Percentiles rank a stretch among this genome's conserved stretches.
phyloP scores from a whole-genome alignment of 257 asterid species.

The Solanum chmielewskii region DNA sequence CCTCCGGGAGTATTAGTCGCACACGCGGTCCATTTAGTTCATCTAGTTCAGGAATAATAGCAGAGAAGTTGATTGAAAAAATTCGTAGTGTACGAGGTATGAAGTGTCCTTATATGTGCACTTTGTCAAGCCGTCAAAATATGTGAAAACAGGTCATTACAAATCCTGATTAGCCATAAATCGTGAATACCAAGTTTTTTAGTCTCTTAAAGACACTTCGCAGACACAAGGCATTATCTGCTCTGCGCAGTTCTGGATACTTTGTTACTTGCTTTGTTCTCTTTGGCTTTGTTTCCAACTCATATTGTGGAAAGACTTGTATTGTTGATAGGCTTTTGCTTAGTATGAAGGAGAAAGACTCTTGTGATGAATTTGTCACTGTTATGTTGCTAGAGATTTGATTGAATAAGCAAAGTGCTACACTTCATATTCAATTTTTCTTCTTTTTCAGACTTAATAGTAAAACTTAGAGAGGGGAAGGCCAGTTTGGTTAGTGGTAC shows the following conservation, averaged over 20 bases:
- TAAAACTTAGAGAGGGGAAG: neutral
- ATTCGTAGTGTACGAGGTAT: constrained; percentile 77
- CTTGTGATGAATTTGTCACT: neutral
- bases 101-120: neutral
- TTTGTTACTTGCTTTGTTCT: neutral
- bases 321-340: neutral
- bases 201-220: neutral
- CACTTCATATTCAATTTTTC: neutral
- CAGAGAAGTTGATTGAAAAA: constrained; percentile 85
- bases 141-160: neutral
- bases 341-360: neutral
- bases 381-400: neutral
- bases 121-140: neutral
- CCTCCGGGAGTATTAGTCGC: constrained; percentile 96
- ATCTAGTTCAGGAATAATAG: constrained; percentile 72
- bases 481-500: neutral
- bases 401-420: neutral
- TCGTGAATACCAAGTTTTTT: neutral
- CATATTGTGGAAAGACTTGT: neutral
- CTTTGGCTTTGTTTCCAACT: neutral
- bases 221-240: neutral
- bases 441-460: neutral
- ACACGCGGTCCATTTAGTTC: constrained; percentile 46
- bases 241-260: neutral
- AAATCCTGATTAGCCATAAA: neutral